phyloP scores from a whole-genome alignment of 371 early-diverging fungal genomes.

The Apophysomyces elegans region DNA sequence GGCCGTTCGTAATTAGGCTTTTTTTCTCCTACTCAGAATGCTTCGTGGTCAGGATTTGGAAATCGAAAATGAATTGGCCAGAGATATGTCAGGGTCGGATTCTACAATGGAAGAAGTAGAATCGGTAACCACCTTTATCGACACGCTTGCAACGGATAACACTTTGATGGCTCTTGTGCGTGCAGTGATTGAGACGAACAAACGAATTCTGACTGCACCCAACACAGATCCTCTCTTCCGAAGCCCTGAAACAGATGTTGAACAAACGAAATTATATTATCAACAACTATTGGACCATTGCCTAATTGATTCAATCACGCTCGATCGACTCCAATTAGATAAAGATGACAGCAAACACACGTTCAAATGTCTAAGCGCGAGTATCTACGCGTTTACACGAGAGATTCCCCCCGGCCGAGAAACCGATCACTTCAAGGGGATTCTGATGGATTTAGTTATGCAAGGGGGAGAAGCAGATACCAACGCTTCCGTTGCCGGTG shows the following conservation, averaged over 20 bases:
- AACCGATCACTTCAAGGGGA: slow-evolving; percentile 50
- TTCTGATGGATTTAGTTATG: slow-evolving; percentile 59
- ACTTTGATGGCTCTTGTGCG: slow-evolving; percentile 44
- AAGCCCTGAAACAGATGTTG: slow-evolving; percentile 46
- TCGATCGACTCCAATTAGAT: slow-evolving; percentile 47
- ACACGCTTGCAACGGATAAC: slow-evolving; percentile 38
- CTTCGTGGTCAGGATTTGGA: slow-evolving; percentile 49
- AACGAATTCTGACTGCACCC: slow-evolving; percentile 49
- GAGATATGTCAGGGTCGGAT: too few species aligned
- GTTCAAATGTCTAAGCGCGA: slow-evolving; percentile 64
- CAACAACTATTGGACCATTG: slow-evolving; percentile 46
- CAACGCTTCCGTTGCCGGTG: slow-evolving; percentile 67
- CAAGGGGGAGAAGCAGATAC: slow-evolving; percentile 74
- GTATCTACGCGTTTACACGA: slow-evolving; percentile 58
- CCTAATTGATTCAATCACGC: slow-evolving; percentile 27
- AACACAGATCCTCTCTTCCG: slow-evolving; percentile 47
- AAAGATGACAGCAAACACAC: slow-evolving; percentile 49
- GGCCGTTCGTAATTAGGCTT: not conserved
- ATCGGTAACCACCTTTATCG: slow-evolving; percentile 21
- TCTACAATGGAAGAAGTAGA: not conserved
- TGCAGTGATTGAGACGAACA: slow-evolving; percentile 55
- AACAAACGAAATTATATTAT: slow-evolving; percentile 35
- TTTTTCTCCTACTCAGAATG: slow-evolving; percentile 20
- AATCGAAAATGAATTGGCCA: slow-evolving; percentile 19
- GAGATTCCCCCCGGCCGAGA: slow-evolving; percentile 34